Percentiles rank a stretch among this genome's conserved stretches.
phyloP scores from a whole-genome alignment of 129 eudicot genomes.

The Chrysanthemum makinoi region DNA sequence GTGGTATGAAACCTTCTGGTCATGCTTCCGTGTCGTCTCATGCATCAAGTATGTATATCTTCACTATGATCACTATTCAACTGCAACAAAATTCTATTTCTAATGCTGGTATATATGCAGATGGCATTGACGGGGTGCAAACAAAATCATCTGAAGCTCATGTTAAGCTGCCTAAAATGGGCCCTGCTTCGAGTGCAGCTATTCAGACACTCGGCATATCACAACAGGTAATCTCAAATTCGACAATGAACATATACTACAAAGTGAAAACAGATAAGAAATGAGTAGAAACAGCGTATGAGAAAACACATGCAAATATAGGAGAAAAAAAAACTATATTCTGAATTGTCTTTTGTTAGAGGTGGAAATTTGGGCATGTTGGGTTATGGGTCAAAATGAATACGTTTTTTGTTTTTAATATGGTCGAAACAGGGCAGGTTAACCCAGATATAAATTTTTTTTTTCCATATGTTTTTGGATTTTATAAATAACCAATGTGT shows the following conservation, averaged over 20 bases:
- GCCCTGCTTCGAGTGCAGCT: slow-evolving; percentile 62
- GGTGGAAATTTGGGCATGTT: not conserved
- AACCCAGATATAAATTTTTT: not conserved
- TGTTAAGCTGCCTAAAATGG: slow-evolving; percentile 40
- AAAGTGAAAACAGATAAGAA: not conserved
- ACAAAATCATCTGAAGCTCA: slow-evolving; percentile 57
- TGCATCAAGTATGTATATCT: slow-evolving; percentile 20
- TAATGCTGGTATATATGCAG: slow-evolving; percentile 31
- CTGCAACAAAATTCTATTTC: slow-evolving; percentile 11
- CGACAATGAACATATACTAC: slow-evolving; percentile 1
- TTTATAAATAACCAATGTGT: not conserved
- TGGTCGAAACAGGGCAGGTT: not conserved
- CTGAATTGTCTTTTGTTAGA: not conserved
- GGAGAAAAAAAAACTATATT: too few species aligned
- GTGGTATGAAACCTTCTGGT: slow-evolving; percentile 48
- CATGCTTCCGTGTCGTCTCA: slow-evolving; percentile 35
- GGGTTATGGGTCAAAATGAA: not conserved
- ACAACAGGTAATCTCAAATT: slow-evolving; percentile 49
- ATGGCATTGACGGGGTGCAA: slow-evolving; percentile 32
- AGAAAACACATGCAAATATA: too few species aligned
- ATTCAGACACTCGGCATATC: slow-evolving; percentile 66
- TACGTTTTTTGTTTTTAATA: not conserved
- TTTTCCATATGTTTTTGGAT: not conserved
- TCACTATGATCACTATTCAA: not conserved
- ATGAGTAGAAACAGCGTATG: too few species aligned